Evolutionary conservation across 805 yeast genomes (phyloP).

Genomic region (Cyberlindnera suaveolens): DNA sequence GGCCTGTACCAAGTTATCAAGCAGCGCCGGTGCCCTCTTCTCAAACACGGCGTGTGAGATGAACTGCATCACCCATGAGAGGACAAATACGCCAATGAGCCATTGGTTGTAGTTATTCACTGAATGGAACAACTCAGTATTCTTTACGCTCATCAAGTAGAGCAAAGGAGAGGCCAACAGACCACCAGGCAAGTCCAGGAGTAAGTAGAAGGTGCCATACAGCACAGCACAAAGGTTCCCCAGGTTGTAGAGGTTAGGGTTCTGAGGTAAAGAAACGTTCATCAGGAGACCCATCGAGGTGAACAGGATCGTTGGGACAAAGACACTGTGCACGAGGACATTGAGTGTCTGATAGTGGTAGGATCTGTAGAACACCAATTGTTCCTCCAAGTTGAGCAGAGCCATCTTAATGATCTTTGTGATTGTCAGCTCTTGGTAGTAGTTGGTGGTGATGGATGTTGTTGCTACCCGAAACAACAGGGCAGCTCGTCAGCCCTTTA

Average conservation of each 20-base stretch:
- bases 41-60: slow-evolving; percentile 84
- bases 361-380: slow-evolving; percentile 55
- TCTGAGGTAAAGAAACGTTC: slow-evolving; percentile 19
- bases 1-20: slow-evolving; percentile 81
- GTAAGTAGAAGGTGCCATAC: slow-evolving; percentile 53
- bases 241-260: slow-evolving; percentile 28
- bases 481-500: too few species aligned
- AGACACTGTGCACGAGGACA: slow-evolving; percentile 68
- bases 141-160: slow-evolving; percentile 19
- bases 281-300: slow-evolving; percentile 41
- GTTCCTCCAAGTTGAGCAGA: slow-evolving; percentile 21
- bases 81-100: slow-evolving; percentile 34
- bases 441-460: too few species aligned
- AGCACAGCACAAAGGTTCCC: slow-evolving; percentile 40
- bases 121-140: slow-evolving; percentile 19
- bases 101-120: slow-evolving; percentile 15
- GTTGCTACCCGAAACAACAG: too few species aligned
- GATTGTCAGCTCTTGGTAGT: too few species aligned
- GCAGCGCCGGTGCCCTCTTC: slow-evolving; percentile 75
- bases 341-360: slow-evolving; percentile 51
- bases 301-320: slow-evolving; percentile 72
- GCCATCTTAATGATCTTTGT: background rate
- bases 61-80: slow-evolving; percentile 79
- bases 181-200: slow-evolving; percentile 49
- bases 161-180: slow-evolving; percentile 36